Percentiles rank a stretch among this genome's conserved stretches.
These are phyloP conservation scores for Dactylella cylindrospora DNA, from an alignment of 2,329 filamentous ascomycete species.

Conservation along the genomic window DNA sequence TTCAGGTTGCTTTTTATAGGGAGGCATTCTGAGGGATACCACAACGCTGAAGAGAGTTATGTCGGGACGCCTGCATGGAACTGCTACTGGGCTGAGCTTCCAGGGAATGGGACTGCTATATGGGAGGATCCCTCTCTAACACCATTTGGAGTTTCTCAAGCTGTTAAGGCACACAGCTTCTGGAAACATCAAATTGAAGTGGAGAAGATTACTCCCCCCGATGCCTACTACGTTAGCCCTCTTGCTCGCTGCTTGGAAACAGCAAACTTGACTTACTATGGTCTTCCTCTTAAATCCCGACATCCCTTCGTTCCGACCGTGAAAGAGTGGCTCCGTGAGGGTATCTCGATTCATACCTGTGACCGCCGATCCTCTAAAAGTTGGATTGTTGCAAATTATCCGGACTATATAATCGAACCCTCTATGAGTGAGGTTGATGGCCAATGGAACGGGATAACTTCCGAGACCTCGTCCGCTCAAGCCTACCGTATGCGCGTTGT, in stretches of 20 bases:
- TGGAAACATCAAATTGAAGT: conserved; percentile 59
- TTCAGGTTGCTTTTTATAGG: conserved; percentile 70
- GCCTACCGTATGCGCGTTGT: conserved; percentile 57
- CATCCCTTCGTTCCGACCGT: conserved; percentile 61
- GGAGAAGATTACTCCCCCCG: conserved; percentile 62
- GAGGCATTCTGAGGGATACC: conserved; percentile 68
- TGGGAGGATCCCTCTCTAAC: conserved; percentile 68
- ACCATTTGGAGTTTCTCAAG: conserved; percentile 60
- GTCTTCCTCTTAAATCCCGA: conserved; percentile 57
- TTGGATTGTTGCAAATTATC: conserved; percentile 59
- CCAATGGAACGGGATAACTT: conserved; percentile 56
- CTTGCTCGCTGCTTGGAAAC: conserved; percentile 65
- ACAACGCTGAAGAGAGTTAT: conserved; percentile 64
- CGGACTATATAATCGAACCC: conserved; percentile 60
- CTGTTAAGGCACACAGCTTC: conserved; percentile 61
- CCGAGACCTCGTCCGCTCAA: conserved; percentile 59
- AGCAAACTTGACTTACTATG: conserved; percentile 62
- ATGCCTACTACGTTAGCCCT: conserved; percentile 66
- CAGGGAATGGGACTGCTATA: conserved; percentile 63
- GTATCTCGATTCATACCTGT: conserved; percentile 68
- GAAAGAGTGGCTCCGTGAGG: conserved; percentile 67
- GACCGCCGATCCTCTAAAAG: conserved; percentile 62
- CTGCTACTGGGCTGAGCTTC: conserved; percentile 66
- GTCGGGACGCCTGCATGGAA: conserved; percentile 72
- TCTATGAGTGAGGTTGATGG: conserved; percentile 63